Conservation (phyloP, 2,329 filamentous ascomycete species). For the Ophiostoma montium region DNA sequence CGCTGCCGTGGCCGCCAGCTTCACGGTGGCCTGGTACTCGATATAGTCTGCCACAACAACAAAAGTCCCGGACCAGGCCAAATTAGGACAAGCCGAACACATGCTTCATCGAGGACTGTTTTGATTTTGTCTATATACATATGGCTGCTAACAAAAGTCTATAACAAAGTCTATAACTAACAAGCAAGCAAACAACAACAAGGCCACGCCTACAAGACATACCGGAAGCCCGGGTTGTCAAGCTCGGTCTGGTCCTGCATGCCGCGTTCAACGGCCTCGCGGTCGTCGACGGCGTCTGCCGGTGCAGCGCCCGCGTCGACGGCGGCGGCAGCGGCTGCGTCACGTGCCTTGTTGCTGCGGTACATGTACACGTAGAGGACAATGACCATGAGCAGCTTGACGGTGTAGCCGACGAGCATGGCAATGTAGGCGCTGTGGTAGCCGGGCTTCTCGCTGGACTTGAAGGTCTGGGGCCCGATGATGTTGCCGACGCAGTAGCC, state of each 20-base stretch:
- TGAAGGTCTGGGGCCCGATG: slow-evolving; percentile 39
- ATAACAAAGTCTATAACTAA: background rate
- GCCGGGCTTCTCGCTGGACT: slow-evolving; percentile 29
- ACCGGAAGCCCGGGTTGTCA: slow-evolving; percentile 17
- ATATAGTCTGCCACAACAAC: too few relatives aligned
- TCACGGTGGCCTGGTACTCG: background rate
- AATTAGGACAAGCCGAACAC: background rate
- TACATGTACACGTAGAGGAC: slow-evolving; percentile 42
- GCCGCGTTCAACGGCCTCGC: slow-evolving; percentile 5
- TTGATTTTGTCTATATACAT: too few relatives aligned
- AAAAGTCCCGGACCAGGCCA: background rate
- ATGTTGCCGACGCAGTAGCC: slow-evolving; percentile 42
- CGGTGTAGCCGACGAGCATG: slow-evolving; percentile 40
- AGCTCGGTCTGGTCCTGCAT: slow-evolving; percentile 16
- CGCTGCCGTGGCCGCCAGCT: background rate
- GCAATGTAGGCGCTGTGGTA: slow-evolving; percentile 36
- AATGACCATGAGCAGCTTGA: slow-evolving; percentile 35
- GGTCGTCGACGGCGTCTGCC: background rate
- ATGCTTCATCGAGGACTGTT: too few relatives aligned
- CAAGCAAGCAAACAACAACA: background rate
- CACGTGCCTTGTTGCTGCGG: slow-evolving; percentile 36
- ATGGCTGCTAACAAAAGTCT: background rate
- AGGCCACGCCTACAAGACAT: slow-evolving; percentile 8
- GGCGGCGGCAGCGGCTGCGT: slow-evolving; percentile 26
- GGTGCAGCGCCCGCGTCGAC: slow-evolving; percentile 19